Evolutionary conservation across 495 filamentous ascomycete genomes (phyloP), one percentile per base, ranked within the genome.

Genomic region (Xylaria telfairii): DNA sequence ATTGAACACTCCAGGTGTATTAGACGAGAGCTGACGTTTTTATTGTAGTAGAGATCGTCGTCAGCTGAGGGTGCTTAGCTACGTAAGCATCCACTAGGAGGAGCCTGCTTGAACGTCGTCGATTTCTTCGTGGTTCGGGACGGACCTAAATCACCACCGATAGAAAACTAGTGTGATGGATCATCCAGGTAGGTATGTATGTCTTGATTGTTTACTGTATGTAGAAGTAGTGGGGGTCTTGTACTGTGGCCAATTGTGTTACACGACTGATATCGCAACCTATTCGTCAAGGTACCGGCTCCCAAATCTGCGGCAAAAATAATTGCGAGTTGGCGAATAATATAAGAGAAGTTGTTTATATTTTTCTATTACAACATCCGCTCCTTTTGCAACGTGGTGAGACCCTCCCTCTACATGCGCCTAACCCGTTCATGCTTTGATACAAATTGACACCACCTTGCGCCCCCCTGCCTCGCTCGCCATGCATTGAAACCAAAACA

Each of bases 401-500:
- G 30, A 37, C 56, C 32, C 37, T 42, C 37, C 7, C 37, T 42
- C 59, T 42, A 62, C 59, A 62, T 62, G 59, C 59, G 21, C 59
- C 59, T 28, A n/a, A 41, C 37, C 59, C 12, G 13, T 42, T 62
- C 37, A 62, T 62, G 37, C 34, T 62, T 41, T 62, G n/a, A 19
- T 62, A 41, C 42, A n/a, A 41, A 42, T 42, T 42, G 37, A 67
- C 9, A 28, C 47, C 64, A 13, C 39, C 34, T n/a, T 67, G 65
- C 51, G 51, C 51, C 65, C 51, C 65, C 24, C 47, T 13, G 19
- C 64, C 47, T 66, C 47, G 64, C 64, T 46, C 65, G 24, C 65
- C 32, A 67, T 67, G 65, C 65, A 67, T 67, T 57, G 65, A 67
- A 67, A 57, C 44, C 51, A 67, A 67, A 57, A 28, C 39, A 57